Percentiles rank a stretch among this genome's conserved stretches.
phyloP scores from a whole-genome alignment of 495 filamentous ascomycete genomes.

The Penicillium taxi region DNA sequence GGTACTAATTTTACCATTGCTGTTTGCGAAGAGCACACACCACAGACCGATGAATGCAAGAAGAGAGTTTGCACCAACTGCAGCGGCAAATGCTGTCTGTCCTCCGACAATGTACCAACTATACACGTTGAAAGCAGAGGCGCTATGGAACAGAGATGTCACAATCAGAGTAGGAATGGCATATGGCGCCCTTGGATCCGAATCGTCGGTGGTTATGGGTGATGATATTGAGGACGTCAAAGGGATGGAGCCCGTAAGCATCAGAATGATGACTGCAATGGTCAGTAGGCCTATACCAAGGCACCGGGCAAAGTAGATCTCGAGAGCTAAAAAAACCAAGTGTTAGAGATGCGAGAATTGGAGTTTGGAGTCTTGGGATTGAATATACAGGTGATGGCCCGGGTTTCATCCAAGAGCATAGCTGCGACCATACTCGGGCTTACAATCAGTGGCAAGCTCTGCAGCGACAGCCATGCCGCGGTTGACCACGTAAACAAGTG shows the following conservation, averaged over 20 bases:
- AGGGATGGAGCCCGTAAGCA: conserved; percentile 71
- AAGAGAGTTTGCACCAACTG: conserved; percentile 38
- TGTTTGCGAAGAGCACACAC: conserved; percentile 66
- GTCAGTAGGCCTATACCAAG: conserved; percentile 60
- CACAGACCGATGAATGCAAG: conserved; percentile 60
- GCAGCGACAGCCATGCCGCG: conserved; percentile 56
- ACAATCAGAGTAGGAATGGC: conserved; percentile 59
- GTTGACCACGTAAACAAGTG: conserved; percentile 59
- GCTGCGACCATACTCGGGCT: conserved; percentile 60
- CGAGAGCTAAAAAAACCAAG: conserved; percentile 41
- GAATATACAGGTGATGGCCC: conserved; percentile 46
- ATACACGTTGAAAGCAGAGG: conserved; percentile 61
- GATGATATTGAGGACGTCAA: conserved; percentile 44
- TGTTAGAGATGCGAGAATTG: conserved; percentile 1
- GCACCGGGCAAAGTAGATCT: conserved; percentile 65
- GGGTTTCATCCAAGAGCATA: conserved; percentile 51
- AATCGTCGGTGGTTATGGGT: conserved; percentile 35
- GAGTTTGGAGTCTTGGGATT: neutral
- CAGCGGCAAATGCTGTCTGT: conserved; percentile 48
- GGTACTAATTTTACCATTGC: conserved; percentile 52
- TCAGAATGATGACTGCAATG: conserved; percentile 54
- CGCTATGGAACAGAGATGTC: conserved; percentile 55
- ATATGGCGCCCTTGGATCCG: conserved; percentile 57
- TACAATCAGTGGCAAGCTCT: conserved; percentile 55
- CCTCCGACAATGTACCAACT: conserved; percentile 48